Percentiles rank a stretch among this genome's conserved stretches.
phyloP scores from a whole-genome alignment of 306 rosid genomes.

The Calophaca sinica region DNA sequence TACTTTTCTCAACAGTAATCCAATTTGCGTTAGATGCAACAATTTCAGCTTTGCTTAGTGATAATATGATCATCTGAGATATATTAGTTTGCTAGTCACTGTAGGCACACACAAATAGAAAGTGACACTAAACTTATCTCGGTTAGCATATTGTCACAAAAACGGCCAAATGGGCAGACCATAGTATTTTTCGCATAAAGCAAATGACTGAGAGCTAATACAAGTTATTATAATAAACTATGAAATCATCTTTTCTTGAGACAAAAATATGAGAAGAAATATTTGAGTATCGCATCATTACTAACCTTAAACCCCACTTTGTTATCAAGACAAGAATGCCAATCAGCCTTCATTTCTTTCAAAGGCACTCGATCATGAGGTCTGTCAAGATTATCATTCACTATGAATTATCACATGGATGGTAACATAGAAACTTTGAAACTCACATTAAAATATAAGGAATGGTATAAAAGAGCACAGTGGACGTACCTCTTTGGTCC shows the following conservation, averaged over 20 bases:
- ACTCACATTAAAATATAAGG: constrained; percentile 21
- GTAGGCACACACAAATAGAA: constrained; percentile 7
- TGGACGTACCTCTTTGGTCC: constrained; percentile 82
- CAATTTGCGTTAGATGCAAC: constrained; percentile 13
- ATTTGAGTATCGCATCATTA: constrained; percentile 25
- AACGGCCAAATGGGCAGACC: constrained; percentile 6
- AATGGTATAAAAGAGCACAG: background rate
- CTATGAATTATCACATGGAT: constrained; percentile 29
- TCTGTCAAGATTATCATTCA: constrained; percentile 50
- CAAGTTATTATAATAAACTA: constrained; percentile 13
- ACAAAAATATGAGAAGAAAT: background rate
- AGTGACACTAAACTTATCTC: constrained; percentile 10
- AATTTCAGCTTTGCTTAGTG: background rate
- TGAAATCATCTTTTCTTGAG: constrained; percentile 12
- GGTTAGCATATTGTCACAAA: constrained; percentile 22
- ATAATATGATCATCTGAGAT: constrained; percentile 18
- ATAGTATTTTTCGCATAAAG: background rate
- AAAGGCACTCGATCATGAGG: constrained; percentile 95
- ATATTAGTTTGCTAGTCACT: constrained; percentile 1
- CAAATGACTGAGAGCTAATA: constrained; percentile 23
- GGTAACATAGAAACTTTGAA: constrained; percentile 15
- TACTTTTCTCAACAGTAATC: constrained; percentile 21
- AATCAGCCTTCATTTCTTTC: constrained; percentile 91
- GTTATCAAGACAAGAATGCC: constrained; percentile 95
- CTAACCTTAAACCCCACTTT: constrained; percentile 98